Evolutionary conservation across 2,329 filamentous ascomycete genomes (phyloP), one percentile per base, ranked within the genome.

Genomic region (Metarhizium guizhouense): DNA sequence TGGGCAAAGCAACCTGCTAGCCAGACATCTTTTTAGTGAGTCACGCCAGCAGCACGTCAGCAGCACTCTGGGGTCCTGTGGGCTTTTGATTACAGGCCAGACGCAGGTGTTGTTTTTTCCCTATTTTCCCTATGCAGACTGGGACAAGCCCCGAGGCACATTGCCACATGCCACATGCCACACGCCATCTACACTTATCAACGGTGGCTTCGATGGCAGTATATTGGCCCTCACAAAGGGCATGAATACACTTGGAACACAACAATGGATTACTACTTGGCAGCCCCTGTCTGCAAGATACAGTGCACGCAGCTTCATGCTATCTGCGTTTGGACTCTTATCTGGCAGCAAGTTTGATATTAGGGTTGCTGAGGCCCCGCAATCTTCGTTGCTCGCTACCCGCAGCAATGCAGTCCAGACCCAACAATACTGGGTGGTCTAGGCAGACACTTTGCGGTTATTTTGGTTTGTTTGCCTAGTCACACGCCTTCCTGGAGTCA

Each of bases 61-160:
- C 16, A 20, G 48, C 18, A 38, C 45, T 38, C 52, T 53, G 55
- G 42, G 53, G 18, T 25, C 45, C 49, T 38, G 30, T 40, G 25
- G 55, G 13, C 38, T 50, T 45, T 51, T 49, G 48, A 55, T 57
- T 55, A 58, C 54, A 56, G 54, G 60, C 59, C 57, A 58, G 55
- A 61, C 57, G 50, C 54, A 54, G 54, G 58, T 60, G 51, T 57
- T 57, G 54, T 57, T 56, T 59, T 45, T 13, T n/a, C 6, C 10
- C 38, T 34, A 11, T 40, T 13, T 40, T 16, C 38, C 38, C 14
- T 40, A 52, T 54, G 53, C 55, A 53, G 47, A 25, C 25, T 25
- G 25, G 25, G 13, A 43, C 7, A 47, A 32, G 55, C 30, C 49
- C 32, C 54, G 52, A 32, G 53, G 45, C 40, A 56, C 53, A 25